Evolutionary conservation across 2,329 filamentous ascomycete species (phyloP), one percentile per base, ranked within the genome.

Genomic region (Epichloe typhina): DNA sequence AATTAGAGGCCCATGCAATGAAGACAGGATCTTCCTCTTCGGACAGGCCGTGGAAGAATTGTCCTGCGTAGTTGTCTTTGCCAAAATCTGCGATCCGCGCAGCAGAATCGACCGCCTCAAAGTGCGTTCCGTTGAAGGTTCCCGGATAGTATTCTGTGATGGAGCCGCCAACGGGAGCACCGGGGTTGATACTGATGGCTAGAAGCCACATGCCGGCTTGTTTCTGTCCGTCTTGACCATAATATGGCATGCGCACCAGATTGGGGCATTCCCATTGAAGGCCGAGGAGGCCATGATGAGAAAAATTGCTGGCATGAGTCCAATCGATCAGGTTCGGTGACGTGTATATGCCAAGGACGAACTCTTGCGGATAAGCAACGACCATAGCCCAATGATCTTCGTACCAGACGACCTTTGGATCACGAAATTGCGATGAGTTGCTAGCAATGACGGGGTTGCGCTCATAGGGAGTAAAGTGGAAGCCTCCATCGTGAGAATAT

Each of bases 181-280:
- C 77, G 0, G 77, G 77, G 56, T 80, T 80, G 58, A 80, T 72
- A 12, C 72, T 76, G 38, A 82, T 69, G 3, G 66, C 56, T 56
- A 82, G 59, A 21, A 78, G 64, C 63, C 62, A 71, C 56, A 59
- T 56, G 15, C 61, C 55, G 23, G 63, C 60, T 6, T 59, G 54
- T 12, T 46, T 54, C 1, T 58, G 41, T 0, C 63, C 9, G 31
- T 31, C 63, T n/a, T 63, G 56, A 19, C 70, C 64, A 3, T 64
- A 49, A 53, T 67, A 55, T 0, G 75, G 76, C 50, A 84, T 72
- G 35, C 70, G 66, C 1, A 83, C 71, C 38, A 84, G 61, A 55
- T 82, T 83, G 0, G 81, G 80, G 48, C 80, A 83, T 61, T 84
- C 81, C 57, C 80, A 83, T 57, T 82, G 76, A 1, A 72, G 57